Percentiles rank a stretch among this genome's conserved stretches.
phyloP scores from a whole-genome alignment of 495 filamentous ascomycete species.

The Haplographium delicatum region DNA sequence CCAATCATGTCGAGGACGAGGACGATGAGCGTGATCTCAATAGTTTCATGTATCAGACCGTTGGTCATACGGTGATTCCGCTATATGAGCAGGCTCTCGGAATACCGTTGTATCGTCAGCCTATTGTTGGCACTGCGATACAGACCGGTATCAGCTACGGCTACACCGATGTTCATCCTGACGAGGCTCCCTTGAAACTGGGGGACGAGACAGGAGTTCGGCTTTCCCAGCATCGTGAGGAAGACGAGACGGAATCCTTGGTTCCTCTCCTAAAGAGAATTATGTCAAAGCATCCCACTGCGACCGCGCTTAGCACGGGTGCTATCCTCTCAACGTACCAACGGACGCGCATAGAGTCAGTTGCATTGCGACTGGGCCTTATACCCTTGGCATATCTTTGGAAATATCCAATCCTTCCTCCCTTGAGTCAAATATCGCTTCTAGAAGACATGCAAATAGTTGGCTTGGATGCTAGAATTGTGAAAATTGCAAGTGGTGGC shows the following conservation, averaged over 20 bases:
- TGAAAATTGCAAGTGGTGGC: slow-evolving; percentile 92
- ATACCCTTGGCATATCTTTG: slow-evolving; percentile 81
- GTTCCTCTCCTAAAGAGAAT: slow-evolving; percentile 64
- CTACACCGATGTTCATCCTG: neutral
- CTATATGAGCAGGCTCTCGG: slow-evolving; percentile 72
- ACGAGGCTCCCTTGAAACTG: neutral
- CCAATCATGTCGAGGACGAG: neutral
- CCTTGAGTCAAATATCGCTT: slow-evolving; percentile 34
- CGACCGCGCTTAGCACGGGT: slow-evolving; percentile 81
- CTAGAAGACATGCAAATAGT: slow-evolving; percentile 75
- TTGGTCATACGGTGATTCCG: slow-evolving; percentile 82
- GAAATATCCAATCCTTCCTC: slow-evolving; percentile 75
- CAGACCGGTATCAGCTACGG: slow-evolving; percentile 22
- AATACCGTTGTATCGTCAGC: slow-evolving; percentile 26
- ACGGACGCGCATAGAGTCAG: slow-evolving; percentile 86
- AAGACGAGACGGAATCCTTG: slow-evolving; percentile 86
- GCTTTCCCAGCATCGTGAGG: neutral
- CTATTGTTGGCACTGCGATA: slow-evolving; percentile 43
- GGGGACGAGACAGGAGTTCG: neutral
- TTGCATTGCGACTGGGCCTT: slow-evolving; percentile 71
- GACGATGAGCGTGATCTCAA: slow-evolving; percentile 67
- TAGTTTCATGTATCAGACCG: slow-evolving; percentile 99
- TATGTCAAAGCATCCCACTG: slow-evolving; percentile 59
- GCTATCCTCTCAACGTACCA: slow-evolving; percentile 95
- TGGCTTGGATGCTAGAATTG: slow-evolving; percentile 75